Percentiles rank a stretch among this genome's conserved stretches.
Evolutionary conservation across 2,329 filamentous ascomycete genomes (phyloP).

Genomic region (Alternaria burnsii): DNA sequence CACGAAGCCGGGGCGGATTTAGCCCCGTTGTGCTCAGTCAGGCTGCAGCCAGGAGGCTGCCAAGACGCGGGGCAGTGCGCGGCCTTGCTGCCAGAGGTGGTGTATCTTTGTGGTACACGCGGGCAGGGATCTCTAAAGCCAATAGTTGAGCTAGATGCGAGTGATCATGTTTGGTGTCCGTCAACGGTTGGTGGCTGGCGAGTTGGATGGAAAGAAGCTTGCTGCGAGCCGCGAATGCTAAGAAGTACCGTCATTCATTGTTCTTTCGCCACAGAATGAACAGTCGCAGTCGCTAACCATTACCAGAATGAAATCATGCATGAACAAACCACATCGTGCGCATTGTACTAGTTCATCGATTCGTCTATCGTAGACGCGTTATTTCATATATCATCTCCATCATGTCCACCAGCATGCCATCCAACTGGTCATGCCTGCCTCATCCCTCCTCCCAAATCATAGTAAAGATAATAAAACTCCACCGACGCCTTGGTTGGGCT

Average conservation of each 20-base stretch:
- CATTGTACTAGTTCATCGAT: constrained; percentile 10
- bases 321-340: not conserved
- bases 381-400: constrained; percentile 13
- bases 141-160: too few species aligned
- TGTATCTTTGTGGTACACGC: not conserved
- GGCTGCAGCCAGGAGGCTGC: not conserved
- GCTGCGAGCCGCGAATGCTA: not conserved
- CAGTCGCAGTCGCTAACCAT: not conserved
- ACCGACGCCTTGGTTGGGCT: constrained; percentile 29
- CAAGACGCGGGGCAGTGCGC: constrained; percentile 4
- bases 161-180: not conserved
- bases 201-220: not conserved
- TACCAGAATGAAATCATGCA: not conserved
- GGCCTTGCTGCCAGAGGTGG: not conserved
- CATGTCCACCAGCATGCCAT: constrained; percentile 3
- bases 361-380: constrained; percentile 19
- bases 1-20: rapidly evolving
- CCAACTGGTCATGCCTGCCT: not conserved
- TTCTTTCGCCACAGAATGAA: not conserved
- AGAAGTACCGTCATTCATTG: not conserved
- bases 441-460: not conserved
- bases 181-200: not conserved
- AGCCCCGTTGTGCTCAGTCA: not conserved
- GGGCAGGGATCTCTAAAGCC: not conserved
- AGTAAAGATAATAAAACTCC: constrained; percentile 21